Base-by-base conservation (phyloP, 73 alveolate genomes). In the Paramecium caudatum region DNA sequence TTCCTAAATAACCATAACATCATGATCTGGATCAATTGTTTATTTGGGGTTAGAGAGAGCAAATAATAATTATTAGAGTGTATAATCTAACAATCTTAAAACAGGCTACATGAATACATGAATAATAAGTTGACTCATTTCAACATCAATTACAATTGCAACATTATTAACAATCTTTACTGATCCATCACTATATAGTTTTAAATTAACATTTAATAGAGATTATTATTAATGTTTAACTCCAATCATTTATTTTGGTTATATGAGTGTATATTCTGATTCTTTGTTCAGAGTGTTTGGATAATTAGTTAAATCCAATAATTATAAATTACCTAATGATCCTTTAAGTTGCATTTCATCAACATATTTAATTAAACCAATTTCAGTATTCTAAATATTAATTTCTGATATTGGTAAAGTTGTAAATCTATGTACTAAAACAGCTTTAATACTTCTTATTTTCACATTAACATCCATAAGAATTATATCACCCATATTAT, bases 181-280 rank as follows among this genome's bases (percentile, higher is more conserved):
- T 16, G 93, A 86, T 2, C 93, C 90, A 10, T 86, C 93, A 15
- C 30, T 32, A 21, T 41, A 43, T 19, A 62, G 5, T 12, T 39
- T 86, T 43, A 86, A 27, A 10, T 43, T 78, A 33, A 86, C 12
- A 32, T 55, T 84, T 36, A 85, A 63, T 63, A 61, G 65, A 19
- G 84, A 43, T 33, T 41, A 80, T 62, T 86, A 19, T 61, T 37
- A 16, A 0, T 19, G 36, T 39, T 41, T 36, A 2, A 61, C 84
- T 37, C 93, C 93, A 36, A 86, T 37, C 65, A 86, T 34, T 86
- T 86, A 80, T 86, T 86, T 41, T 8, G 90, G 90, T 19, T 86
- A 3, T 1, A 86, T 63, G 4, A 41, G 17, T 63, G 36, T 0
- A 70, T 78, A 86, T n/a, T 86, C 93, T 30, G 63, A 46, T 43